Evolutionary conservation across 352 stramenopile species (phyloP).

Genomic region (Phytophthora kernoviae): DNA sequence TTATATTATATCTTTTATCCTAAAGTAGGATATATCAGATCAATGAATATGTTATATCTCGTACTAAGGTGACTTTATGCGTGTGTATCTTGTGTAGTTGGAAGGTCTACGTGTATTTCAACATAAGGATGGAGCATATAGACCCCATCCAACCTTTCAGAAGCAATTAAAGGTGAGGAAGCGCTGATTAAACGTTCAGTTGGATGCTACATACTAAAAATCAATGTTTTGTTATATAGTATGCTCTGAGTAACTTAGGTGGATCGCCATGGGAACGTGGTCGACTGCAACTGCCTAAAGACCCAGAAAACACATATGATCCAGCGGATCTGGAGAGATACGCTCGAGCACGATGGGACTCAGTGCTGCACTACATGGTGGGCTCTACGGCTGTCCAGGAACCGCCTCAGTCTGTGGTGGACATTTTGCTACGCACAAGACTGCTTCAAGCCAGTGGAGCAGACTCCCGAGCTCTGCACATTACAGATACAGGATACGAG

Average conservation of each 20-base stretch:
- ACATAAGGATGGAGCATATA: conserved; percentile 43
- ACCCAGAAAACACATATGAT: conserved; percentile 52
- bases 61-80: not conserved
- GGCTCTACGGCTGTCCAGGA: conserved; percentile 71
- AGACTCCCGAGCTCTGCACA: conserved; percentile 74
- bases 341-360: conserved; percentile 64
- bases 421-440: conserved; percentile 75
- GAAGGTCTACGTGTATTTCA: conserved; percentile 65
- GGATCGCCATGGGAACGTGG: conserved; percentile 79
- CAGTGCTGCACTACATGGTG: conserved; percentile 81
- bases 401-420: conserved; percentile 64
- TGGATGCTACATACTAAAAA: not conserved
- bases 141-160: conserved; percentile 62
- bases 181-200: not conserved
- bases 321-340: conserved; percentile 63
- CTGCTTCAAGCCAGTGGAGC: conserved; percentile 67
- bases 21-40: no score
- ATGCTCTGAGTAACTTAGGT: conserved; percentile 69
- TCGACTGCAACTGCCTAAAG: conserved; percentile 44
- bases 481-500: conserved; percentile 90
- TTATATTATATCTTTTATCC: not conserved
- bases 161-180: conserved; percentile 60
- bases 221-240: conserved; percentile 30
- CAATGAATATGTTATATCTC: not conserved
- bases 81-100: conserved; percentile 30